Conservation (phyloP, 2,329 filamentous ascomycete species). For the Parastagonospora avenae region DNA sequence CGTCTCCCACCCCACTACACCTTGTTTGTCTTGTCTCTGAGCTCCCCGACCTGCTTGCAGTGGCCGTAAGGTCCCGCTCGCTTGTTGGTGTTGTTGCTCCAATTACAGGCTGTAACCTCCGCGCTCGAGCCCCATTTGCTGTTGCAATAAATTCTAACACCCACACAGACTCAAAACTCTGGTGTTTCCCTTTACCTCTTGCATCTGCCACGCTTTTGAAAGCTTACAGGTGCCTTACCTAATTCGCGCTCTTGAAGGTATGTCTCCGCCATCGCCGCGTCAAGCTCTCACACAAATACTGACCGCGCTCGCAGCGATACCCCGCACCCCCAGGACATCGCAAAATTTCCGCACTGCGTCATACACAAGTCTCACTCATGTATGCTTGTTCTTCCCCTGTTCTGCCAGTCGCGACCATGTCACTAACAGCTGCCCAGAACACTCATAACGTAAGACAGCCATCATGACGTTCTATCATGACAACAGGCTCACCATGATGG, state of each 20-base stretch:
- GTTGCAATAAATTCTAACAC: too few species aligned
- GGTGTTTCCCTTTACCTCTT: neutral
- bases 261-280: neutral
- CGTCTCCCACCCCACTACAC: neutral
- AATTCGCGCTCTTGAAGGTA: neutral
- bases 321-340: neutral
- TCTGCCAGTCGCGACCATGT: too few species aligned
- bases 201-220: neutral
- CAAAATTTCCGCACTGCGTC: neutral
- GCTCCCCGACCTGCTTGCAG: neutral
- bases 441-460: neutral
- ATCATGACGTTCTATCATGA: slow-evolving; percentile 15
- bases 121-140: neutral
- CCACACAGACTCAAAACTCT: neutral
- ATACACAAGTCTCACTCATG: too few species aligned
- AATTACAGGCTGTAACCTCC: neutral
- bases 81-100: neutral
- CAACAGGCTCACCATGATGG: slow-evolving; percentile 16
- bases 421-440: too few species aligned
- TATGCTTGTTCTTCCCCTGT: too few species aligned
- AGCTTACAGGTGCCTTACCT: neutral
- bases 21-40: neutral
- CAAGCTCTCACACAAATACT: neutral
- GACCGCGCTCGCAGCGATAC: neutral
- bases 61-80: neutral